A percentile compares a stretch with the other conserved stretches of the same genome.
Conservation (phyloP, 2,329 filamentous ascomycete species). For the Aspergillus niger region DNA sequence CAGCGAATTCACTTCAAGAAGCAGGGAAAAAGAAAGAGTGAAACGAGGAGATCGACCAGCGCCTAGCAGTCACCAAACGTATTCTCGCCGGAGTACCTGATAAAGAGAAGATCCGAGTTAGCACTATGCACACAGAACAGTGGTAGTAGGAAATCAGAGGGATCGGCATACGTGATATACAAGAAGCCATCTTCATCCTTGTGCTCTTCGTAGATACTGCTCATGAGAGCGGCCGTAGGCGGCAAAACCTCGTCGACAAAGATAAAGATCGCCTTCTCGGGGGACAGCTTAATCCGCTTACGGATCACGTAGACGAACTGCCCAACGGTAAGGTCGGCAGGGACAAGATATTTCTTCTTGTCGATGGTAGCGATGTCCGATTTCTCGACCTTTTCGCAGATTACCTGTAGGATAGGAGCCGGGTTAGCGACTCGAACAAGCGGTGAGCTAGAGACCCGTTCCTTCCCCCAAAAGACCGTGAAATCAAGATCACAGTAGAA, state of each 20-base stretch:
- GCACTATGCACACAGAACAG: background rate
- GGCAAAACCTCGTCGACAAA: slow-evolving; percentile 98
- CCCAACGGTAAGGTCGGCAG: slow-evolving; percentile 94
- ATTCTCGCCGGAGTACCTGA: slow-evolving; percentile 94
- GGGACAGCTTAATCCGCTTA: slow-evolving; percentile 99
- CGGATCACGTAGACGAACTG: slow-evolving; percentile 99
- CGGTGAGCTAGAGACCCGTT: slow-evolving; percentile 29
- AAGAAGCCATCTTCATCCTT: slow-evolving; percentile 88
- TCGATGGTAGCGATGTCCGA: slow-evolving; percentile 99
- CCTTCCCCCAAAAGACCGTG: background rate
- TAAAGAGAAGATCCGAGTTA: background rate
- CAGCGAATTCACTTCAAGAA: background rate
- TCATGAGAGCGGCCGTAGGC: slow-evolving; percentile 96
- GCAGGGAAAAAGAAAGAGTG: background rate
- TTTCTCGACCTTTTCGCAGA: slow-evolving; percentile 99
- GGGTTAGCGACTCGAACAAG: slow-evolving; percentile 34
- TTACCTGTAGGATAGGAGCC: slow-evolving; percentile 65
- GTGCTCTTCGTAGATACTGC: slow-evolving; percentile 99
- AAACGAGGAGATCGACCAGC: slow-evolving; percentile 3
- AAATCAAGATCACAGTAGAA: background rate
- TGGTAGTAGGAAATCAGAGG: background rate
- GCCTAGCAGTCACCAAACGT: slow-evolving; percentile 70
- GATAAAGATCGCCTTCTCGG: slow-evolving; percentile 99
- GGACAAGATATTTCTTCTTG: slow-evolving; percentile 99
- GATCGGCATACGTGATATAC: slow-evolving; percentile 79